Evolutionary conservation across 352 stramenopile species (phyloP).

Genomic region (Pythium brassicae): DNA sequence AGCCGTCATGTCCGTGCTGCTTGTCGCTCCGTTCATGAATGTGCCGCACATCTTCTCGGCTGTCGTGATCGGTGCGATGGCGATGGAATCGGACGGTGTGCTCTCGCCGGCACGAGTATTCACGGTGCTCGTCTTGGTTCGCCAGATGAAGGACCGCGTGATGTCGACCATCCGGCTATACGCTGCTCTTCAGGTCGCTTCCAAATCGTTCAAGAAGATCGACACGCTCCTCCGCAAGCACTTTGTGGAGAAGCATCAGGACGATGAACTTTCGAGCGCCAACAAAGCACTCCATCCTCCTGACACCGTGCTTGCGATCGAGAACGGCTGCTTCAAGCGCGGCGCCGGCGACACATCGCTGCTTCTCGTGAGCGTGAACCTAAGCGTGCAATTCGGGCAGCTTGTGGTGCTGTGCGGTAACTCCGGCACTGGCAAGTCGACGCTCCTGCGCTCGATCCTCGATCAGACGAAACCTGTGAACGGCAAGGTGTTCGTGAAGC

Average conservation of each 20-base stretch:
- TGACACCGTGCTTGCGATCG: not conserved
- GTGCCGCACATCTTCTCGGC: constrained; percentile 31
- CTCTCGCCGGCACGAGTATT: constrained; percentile 31
- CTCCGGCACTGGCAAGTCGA: constrained; percentile 17
- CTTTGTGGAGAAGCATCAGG: not conserved
- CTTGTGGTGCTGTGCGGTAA: constrained; percentile 11
- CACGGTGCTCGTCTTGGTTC: constrained; percentile 28
- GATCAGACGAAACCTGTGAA: constrained; percentile 3
- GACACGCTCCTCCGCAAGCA: not conserved
- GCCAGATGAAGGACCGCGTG: constrained; percentile 28
- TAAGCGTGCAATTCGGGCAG: constrained; percentile 2
- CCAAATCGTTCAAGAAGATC: not conserved
- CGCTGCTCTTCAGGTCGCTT: not conserved
- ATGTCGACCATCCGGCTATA: constrained; percentile 17
- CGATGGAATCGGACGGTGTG: constrained; percentile 16
- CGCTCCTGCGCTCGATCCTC: constrained; percentile 6
- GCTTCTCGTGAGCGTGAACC: constrained; percentile 7
- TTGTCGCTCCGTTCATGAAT: constrained; percentile 2
- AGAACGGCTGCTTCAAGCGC: constrained; percentile 1
- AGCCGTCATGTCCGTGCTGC: not conserved
- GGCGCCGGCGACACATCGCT: not conserved
- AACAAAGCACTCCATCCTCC: not conserved
- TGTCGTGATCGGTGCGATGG: constrained; percentile 37
- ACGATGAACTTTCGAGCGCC: not conserved
- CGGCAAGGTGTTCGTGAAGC: constrained; percentile 9